Evolutionary conservation across 2,329 filamentous ascomycete species (phyloP).

Genomic region (Xylariomycetidae sp.): DNA sequence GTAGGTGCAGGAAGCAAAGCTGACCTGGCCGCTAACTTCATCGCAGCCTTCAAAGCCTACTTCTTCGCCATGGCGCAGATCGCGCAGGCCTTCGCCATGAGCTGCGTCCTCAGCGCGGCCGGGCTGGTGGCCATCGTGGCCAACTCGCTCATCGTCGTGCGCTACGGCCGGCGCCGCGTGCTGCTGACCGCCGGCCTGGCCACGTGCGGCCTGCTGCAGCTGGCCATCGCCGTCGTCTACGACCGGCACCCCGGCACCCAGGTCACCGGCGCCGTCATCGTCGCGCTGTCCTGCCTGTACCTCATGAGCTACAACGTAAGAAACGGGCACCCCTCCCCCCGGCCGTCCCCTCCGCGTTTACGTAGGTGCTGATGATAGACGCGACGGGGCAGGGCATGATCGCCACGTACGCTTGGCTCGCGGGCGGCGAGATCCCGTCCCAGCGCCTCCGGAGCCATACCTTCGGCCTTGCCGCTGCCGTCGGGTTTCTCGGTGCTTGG

Average conservation of each 20-base stretch:
- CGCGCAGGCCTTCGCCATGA: constrained; percentile 43
- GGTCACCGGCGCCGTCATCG: constrained; percentile 34
- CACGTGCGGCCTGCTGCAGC: constrained; percentile 42
- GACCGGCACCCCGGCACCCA: constrained; percentile 28
- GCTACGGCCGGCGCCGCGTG: constrained; percentile 41
- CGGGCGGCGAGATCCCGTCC: constrained; percentile 46
- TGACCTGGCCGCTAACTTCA: constrained; percentile 3
- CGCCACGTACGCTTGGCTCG: constrained; percentile 44
- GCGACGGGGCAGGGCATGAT: constrained; percentile 40
- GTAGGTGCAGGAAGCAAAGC: neutral
- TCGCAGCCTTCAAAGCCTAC: constrained; percentile 42
- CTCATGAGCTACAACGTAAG: constrained; percentile 42
- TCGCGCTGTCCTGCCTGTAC: constrained; percentile 41
- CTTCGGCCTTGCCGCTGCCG: constrained; percentile 41
- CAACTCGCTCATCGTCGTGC: constrained; percentile 41
- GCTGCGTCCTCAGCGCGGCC: constrained; percentile 41
- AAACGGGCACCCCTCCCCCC: constrained; percentile 10
- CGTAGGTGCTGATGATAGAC: too few species aligned
- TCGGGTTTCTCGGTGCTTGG: constrained; percentile 45
- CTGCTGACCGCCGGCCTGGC: constrained; percentile 41
- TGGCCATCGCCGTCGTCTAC: constrained; percentile 44
- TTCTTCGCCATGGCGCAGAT: constrained; percentile 50
- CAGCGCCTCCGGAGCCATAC: constrained; percentile 47
- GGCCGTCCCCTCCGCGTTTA: too few species aligned
- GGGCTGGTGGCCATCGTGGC: constrained; percentile 43